A percentile compares a stretch with the other conserved stretches of the same genome.
These are phyloP conservation scores for Russula sp. DNA, from an alignment of 768 basidiomycete species.

Conservation along the genomic window DNA sequence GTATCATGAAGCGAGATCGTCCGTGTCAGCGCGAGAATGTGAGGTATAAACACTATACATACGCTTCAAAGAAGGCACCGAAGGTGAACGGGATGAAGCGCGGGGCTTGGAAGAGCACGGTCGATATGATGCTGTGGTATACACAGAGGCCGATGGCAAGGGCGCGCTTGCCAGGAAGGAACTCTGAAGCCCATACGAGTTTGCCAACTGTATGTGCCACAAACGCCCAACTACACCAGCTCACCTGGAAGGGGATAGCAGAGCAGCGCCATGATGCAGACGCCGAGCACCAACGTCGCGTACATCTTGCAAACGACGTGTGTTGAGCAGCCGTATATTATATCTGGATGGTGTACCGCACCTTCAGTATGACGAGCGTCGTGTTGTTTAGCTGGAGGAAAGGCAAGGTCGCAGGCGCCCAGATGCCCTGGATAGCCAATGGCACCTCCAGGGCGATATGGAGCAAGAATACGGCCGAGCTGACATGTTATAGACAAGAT, in stretches of 20 bases:
- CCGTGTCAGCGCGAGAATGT: background rate
- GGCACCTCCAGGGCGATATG: slow-evolving; percentile 79
- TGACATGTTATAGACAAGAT: slow-evolving; percentile 27
- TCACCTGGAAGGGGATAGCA: slow-evolving; percentile 66
- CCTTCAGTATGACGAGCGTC: slow-evolving; percentile 69
- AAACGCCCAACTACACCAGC: slow-evolving; percentile 23
- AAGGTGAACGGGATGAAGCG: slow-evolving; percentile 74
- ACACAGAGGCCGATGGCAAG: slow-evolving; percentile 69
- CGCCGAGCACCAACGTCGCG: slow-evolving; percentile 51
- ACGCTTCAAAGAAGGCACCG: slow-evolving; percentile 56
- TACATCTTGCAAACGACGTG: slow-evolving; percentile 48
- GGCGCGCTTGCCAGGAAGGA: slow-evolving; percentile 80
- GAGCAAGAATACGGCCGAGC: slow-evolving; percentile 65
- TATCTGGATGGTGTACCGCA: slow-evolving; percentile 27
- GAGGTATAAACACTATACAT: slow-evolving; percentile 28
- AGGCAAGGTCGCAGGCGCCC: slow-evolving; percentile 55
- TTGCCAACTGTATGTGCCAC: background rate
- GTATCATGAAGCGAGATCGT: background rate
- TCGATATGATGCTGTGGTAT: slow-evolving; percentile 70
- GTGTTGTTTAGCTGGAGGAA: slow-evolving; percentile 83
- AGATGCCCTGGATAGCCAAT: slow-evolving; percentile 69
- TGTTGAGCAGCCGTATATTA: background rate
- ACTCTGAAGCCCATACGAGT: slow-evolving; percentile 43
- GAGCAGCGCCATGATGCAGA: slow-evolving; percentile 58
- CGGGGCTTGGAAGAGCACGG: slow-evolving; percentile 67